Evolutionary conservation across 768 basidiomycete genomes (phyloP), one percentile per base, ranked within the genome.

Genomic region (Udeniomyces megalosporus): DNA sequence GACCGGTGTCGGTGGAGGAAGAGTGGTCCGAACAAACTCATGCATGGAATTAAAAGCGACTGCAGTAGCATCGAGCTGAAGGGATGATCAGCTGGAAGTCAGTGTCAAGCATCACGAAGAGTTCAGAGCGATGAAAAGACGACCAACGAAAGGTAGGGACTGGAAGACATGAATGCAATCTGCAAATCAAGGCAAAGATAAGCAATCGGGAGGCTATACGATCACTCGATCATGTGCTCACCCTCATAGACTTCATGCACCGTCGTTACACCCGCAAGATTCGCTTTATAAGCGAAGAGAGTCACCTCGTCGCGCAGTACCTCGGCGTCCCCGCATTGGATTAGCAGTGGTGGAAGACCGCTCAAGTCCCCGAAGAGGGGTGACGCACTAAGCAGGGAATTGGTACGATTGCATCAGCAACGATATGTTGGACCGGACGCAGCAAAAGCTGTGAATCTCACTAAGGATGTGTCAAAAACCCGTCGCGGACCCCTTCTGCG

Each of bases 151-250:
- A 0, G 87, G 86, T 68, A 88, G 86, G 17, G 82, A 78, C 71
- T 93, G 91, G 71, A 95, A 95, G 14, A 93, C 86, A 68, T 95
- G 91, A 4, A 92, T 89, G 55, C 84, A 85, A 74, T 99, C 93
- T 69, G n/a, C n/a, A n/a, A n/a, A n/a, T 42, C 17, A 42, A 42
- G 38, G 38, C 17, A 42, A 8, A 8, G 17, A n/a, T n/a, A n/a
- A n/a, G n/a, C n/a, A n/a, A n/a, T n/a, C n/a, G n/a, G n/a, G n/a
- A n/a, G n/a, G n/a, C n/a, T n/a, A n/a, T n/a, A n/a, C n/a, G n/a
- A n/a, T n/a, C n/a, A n/a, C n/a, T n/a, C n/a, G n/a, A n/a, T 92
- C 10, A 42, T 8, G 38, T 42, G 26, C 86, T 82, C 29, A 86
- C 72, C 4, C 83, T 81, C 85, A 69, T 87, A 95, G 35, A 88